These are phyloP conservation scores for Fraxinus platypoda DNA, from an alignment of 305 asterid genomes.

Conservation along the genomic window DNA sequence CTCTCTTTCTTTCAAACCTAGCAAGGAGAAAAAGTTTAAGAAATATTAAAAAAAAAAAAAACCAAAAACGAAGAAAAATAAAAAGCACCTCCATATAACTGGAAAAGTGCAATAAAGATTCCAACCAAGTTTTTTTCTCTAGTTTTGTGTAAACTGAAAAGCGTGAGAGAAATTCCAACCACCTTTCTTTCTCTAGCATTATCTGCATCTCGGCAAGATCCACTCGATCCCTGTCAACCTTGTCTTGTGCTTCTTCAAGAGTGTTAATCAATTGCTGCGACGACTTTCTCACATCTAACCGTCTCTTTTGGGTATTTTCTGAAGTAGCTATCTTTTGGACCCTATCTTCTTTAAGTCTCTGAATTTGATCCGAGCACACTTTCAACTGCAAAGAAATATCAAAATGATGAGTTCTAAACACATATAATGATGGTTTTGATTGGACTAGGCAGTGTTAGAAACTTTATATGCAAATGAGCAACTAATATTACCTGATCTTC, in stretches of 20 bases:
- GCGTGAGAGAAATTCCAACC: slow-evolving; percentile 10
- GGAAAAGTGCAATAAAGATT: neutral
- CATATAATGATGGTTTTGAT: neutral
- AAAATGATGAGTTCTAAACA: slow-evolving; percentile 12
- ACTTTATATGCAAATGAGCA: slow-evolving; percentile 5
- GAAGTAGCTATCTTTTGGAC: slow-evolving; percentile 43
- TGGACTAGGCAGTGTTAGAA: slow-evolving; percentile 4
- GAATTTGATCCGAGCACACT: slow-evolving; percentile 65
- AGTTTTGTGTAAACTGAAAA: slow-evolving; percentile 4
- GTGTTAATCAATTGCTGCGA: slow-evolving; percentile 50
- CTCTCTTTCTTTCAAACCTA: slow-evolving; percentile 86
- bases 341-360: slow-evolving; percentile 70
- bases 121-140: neutral
- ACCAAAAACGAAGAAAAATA: neutral
- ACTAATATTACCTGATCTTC: slow-evolving; percentile 75
- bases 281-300: slow-evolving; percentile 55
- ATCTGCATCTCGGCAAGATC: slow-evolving; percentile 73
- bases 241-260: slow-evolving; percentile 69
- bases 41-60: neutral
- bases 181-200: slow-evolving; percentile 91
- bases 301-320: slow-evolving; percentile 65
- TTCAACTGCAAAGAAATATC: slow-evolving; percentile 63
- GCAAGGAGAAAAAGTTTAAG: neutral
- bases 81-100: neutral
- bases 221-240: slow-evolving; percentile 60